phyloP scores from a whole-genome alignment of 345 rosid species.

The Syzygium oleosum region DNA sequence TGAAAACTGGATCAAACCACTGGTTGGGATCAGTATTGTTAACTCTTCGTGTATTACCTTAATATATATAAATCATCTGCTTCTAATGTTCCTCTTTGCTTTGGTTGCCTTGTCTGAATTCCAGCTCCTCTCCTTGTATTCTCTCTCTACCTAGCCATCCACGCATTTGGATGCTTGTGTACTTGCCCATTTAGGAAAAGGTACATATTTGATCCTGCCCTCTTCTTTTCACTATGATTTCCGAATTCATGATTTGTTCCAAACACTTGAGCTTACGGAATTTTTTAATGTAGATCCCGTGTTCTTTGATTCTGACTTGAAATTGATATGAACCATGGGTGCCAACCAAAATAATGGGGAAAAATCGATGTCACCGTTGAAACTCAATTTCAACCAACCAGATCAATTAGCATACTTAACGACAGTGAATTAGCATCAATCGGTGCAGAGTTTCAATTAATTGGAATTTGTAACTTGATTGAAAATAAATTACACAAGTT shows the following conservation, averaged over 20 bases:
- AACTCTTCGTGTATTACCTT: neutral
- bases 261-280: neutral
- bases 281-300: neutral
- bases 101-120: neutral
- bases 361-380: neutral
- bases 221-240: neutral
- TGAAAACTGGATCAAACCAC: neutral
- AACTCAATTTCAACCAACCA: neutral
- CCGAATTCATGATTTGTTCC: neutral
- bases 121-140: neutral
- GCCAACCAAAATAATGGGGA: neutral
- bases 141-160: neutral
- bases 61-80: neutral
- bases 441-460: neutral
- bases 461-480: neutral
- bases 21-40: neutral
- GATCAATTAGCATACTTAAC: neutral
- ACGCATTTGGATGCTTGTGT: neutral
- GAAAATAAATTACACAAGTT: neutral
- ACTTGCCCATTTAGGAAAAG: neutral
- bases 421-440: neutral
- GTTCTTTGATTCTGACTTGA: neutral
- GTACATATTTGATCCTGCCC: neutral
- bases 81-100: neutral
- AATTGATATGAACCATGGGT: neutral